These are phyloP conservation scores for Tolypocladium endophyticum DNA, from an alignment of 2,329 filamentous ascomycete species.

Conservation along the genomic window DNA sequence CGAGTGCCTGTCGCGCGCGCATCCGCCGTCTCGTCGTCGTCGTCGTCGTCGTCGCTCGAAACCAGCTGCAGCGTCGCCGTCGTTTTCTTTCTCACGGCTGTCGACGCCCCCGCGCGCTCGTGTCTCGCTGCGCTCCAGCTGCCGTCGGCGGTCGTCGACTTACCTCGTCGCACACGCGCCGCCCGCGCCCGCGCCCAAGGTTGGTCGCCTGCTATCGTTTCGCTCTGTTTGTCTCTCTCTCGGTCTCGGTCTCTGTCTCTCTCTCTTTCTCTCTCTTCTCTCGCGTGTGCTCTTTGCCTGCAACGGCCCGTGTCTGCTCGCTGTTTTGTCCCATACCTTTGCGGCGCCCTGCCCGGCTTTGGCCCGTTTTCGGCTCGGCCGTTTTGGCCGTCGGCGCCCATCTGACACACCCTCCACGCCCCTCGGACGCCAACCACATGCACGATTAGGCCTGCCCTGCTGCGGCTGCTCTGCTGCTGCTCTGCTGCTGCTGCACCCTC, in stretches of 20 bases:
- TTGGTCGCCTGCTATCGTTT: slow-evolving; percentile 1
- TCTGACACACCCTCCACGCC: slow-evolving; percentile 8
- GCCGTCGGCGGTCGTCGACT: slow-evolving; percentile 3
- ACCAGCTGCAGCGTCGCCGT: not conserved
- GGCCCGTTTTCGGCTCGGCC: slow-evolving; percentile 4
- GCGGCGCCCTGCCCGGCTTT: not conserved
- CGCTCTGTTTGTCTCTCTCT: not conserved
- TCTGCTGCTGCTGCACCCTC: slow-evolving; percentile 25
- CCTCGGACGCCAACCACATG: slow-evolving; percentile 38
- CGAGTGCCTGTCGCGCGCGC: not conserved
- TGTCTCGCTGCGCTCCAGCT: slow-evolving; percentile 3
- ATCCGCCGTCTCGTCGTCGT: not conserved
- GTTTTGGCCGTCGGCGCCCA: slow-evolving; percentile 1
- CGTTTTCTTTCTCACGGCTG: not conserved
- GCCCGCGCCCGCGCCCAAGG: slow-evolving; percentile 7
- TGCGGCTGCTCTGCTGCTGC: not conserved
- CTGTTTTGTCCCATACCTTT: not conserved
- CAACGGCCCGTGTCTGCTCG: not conserved
- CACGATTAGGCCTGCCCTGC: slow-evolving; percentile 29
- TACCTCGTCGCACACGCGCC: slow-evolving; percentile 5
- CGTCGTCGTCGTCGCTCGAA: not conserved
- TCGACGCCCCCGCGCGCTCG: not conserved
- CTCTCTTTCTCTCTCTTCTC: not conserved
- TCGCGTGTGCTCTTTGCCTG: not conserved
- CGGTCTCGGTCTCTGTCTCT: not conserved